A percentile compares a stretch with the other conserved stretches of the same genome.
Conservation (phyloP, 2,329 filamentous ascomycete species). For the Hypoxylon sp. region DNA sequence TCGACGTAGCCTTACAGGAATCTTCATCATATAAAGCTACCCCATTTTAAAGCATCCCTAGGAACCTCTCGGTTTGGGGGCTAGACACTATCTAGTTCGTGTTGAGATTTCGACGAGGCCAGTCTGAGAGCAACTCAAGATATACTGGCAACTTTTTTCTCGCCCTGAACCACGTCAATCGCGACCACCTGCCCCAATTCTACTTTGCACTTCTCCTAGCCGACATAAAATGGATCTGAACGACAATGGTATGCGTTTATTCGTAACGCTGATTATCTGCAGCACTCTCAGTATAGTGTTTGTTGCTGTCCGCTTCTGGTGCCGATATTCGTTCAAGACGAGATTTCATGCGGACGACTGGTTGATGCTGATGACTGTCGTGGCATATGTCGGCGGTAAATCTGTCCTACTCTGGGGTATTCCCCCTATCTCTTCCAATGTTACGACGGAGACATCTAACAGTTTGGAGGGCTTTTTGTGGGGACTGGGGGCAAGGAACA, state of each 20-base stretch:
- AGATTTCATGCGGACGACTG: not conserved
- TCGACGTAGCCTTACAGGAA: no score
- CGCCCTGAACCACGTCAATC: not conserved
- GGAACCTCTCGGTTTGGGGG: no score
- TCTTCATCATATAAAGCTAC: no score
- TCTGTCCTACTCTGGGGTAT: not conserved
- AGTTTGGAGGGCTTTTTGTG: not conserved
- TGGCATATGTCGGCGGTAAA: not conserved
- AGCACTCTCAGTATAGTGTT: not conserved
- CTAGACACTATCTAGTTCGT: not conserved
- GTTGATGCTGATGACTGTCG: not conserved
- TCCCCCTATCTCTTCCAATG: not conserved
- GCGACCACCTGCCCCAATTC: not conserved
- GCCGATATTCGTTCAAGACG: not conserved
- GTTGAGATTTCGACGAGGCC: not conserved
- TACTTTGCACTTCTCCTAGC: not conserved
- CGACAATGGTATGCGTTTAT: not conserved
- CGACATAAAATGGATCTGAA: not conserved
- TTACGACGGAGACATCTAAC: not conserved
- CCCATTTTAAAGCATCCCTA: no score
- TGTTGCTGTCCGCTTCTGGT: slow-evolving; percentile 1
- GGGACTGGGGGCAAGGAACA: not conserved
- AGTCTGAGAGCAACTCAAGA: not conserved
- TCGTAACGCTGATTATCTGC: not conserved
- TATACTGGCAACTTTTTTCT: not conserved